Evolutionary conservation across 2,329 filamentous ascomycete species (phyloP).

Genomic region (Samsoniella hepiali): DNA sequence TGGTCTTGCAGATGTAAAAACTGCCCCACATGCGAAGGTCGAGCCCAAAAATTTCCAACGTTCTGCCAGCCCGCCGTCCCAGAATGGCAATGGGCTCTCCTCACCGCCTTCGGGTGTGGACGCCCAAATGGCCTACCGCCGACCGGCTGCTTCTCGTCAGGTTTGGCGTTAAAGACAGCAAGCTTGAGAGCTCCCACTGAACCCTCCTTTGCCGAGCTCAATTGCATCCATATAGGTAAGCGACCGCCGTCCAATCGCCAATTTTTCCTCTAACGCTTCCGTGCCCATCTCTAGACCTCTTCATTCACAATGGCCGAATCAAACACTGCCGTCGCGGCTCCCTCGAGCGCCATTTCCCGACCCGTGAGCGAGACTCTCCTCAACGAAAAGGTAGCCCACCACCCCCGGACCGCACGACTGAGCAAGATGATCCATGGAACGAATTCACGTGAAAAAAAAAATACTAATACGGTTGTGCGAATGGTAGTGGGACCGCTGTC

Average conservation of each 20-base stretch:
- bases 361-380: conserved; percentile 96
- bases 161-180: conserved; percentile 24
- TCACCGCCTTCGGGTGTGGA: conserved; percentile 45
- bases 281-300: not conserved
- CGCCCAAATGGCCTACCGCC: conserved; percentile 34
- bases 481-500: conserved; percentile 90
- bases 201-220: conserved; percentile 3
- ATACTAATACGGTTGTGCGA: conserved; percentile 22
- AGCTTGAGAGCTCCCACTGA: conserved; percentile 10
- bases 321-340: conserved; percentile 45
- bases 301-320: conserved; percentile 50
- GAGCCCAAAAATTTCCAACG: conserved; percentile 40
- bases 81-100: conserved; percentile 21
- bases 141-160: conserved; percentile 35
- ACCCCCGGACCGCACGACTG: not conserved
- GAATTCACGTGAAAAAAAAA: not conserved
- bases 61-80: conserved; percentile 41
- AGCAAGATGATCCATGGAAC: not conserved
- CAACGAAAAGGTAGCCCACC: conserved; percentile 79
- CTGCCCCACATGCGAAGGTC: conserved; percentile 15
- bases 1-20: conserved; percentile 7
- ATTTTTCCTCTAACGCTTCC: conserved; percentile 6
- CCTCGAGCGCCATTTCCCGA: conserved; percentile 65
- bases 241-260: not conserved
- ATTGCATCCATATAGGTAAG: conserved; percentile 13